A percentile compares a stretch with the other conserved stretches of the same genome.
Conservation (phyloP, 179 eudicot species). For the Pouteria campechiana region DNA sequence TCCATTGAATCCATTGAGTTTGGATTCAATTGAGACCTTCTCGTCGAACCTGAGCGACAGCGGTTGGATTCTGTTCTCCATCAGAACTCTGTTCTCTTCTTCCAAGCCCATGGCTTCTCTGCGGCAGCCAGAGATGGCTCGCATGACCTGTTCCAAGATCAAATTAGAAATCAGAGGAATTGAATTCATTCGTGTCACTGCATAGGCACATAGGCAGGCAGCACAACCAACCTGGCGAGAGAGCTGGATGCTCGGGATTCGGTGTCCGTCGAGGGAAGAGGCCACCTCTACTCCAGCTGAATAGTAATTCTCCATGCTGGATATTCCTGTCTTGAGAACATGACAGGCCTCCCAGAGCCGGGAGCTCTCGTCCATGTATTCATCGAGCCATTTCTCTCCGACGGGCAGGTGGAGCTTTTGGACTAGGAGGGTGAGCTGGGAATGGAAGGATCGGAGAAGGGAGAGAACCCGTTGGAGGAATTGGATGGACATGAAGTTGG, state of each 20-base stretch:
- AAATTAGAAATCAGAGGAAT: slow-evolving; percentile 1
- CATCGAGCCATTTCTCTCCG: slow-evolving; percentile 92
- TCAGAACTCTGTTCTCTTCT: slow-evolving; percentile 67
- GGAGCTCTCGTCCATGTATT: slow-evolving; percentile 90
- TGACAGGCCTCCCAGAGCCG: slow-evolving; percentile 85
- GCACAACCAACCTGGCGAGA: slow-evolving; percentile 44
- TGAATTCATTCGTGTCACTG: slow-evolving; percentile 3
- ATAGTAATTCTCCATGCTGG: slow-evolving; percentile 66
- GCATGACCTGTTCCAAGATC: slow-evolving; percentile 28
- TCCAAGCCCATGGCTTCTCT: slow-evolving; percentile 74
- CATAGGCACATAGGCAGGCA: not conserved
- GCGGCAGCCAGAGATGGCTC: slow-evolving; percentile 58
- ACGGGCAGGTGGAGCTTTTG: slow-evolving; percentile 88
- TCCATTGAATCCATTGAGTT: slow-evolving; percentile 81
- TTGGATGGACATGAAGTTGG: slow-evolving; percentile 82
- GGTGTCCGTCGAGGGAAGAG: slow-evolving; percentile 53
- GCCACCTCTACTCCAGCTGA: slow-evolving; percentile 48
- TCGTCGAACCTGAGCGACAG: slow-evolving; percentile 58
- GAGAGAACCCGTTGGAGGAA: slow-evolving; percentile 71
- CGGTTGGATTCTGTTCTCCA: slow-evolving; percentile 70
- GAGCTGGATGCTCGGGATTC: slow-evolving; percentile 42
- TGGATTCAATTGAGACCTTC: slow-evolving; percentile 54
- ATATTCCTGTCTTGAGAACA: slow-evolving; percentile 52
- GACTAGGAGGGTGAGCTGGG: slow-evolving; percentile 64
- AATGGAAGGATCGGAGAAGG: slow-evolving; percentile 70